These are phyloP conservation scores for Ophiostoma novo-ulmi DNA, from an alignment of 2,329 filamentous ascomycete species.

Conservation along the genomic window DNA sequence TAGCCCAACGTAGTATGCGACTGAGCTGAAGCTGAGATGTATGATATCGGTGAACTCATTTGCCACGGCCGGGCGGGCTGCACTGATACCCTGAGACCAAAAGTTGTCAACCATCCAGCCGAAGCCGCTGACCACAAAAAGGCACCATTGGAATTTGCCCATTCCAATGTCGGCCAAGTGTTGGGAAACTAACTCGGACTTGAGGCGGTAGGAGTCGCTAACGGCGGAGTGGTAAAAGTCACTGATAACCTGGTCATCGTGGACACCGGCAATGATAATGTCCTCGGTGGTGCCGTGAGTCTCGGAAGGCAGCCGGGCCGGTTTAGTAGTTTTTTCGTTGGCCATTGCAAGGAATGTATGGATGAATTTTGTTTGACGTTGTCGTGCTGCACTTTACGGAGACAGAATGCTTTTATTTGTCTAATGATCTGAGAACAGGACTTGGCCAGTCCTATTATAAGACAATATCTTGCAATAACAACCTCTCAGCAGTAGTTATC, in stretches of 20 bases:
- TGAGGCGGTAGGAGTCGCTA: conserved; percentile 24
- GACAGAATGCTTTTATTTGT: neutral
- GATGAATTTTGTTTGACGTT: neutral
- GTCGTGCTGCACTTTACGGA: neutral
- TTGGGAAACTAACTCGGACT: conserved; percentile 24
- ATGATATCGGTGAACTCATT: conserved; percentile 34
- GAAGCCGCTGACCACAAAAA: conserved; percentile 45
- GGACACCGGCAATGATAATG: neutral
- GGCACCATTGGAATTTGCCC: conserved; percentile 31
- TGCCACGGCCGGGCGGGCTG: conserved; percentile 33
- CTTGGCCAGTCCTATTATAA: neutral
- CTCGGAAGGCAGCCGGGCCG: conserved; percentile 15
- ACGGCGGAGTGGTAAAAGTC: conserved; percentile 22
- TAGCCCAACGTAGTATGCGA: conserved; percentile 40
- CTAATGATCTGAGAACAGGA: neutral
- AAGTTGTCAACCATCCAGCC: conserved; percentile 45
- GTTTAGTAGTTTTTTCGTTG: neutral
- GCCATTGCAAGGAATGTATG: neutral
- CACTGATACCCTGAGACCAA: conserved; percentile 37
- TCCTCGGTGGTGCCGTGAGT: neutral
- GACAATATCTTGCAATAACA: neutral
- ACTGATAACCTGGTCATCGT: conserved; percentile 17
- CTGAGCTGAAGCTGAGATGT: conserved; percentile 34
- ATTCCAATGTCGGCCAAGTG: conserved; percentile 24
- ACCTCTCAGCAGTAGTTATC: neutral